Base-by-base conservation (phyloP, 2,329 filamentous ascomycete species). In the Knoxdaviesia capensis region DNA sequence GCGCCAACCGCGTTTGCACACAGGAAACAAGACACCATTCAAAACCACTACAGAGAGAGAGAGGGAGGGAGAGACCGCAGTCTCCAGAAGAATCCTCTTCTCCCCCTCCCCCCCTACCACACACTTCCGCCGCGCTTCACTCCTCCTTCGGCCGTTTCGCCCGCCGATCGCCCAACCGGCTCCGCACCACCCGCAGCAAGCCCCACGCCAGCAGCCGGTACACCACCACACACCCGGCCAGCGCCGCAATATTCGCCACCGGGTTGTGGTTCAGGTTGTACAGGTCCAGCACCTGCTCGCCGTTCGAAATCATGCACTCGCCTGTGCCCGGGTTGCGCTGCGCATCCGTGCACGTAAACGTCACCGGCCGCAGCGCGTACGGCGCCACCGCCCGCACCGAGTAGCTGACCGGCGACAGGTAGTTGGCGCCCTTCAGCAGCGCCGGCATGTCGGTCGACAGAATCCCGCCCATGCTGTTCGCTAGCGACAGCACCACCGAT, bases 321-420 rank as follows among this genome's bases (percentile, higher is more conserved):
- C 79, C 80, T 3, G 20, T 20, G 42, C 71, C 56, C 0, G 68
- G 65, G 7, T 81, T 56, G 34, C 62, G 61, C 59, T 85, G 77
- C 6, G 55, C 58, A 2, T 68, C 64, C 2, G 64, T 67, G 53
- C 81, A 87, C 1, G 70, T 71, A 49, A 87, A 85, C 0, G 52
- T 43, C 6, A 82, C 66, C 0, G 64, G 66, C 6, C 65, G 58
- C 33, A 87, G 56, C 0, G 74, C 74, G 48, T 76, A 84, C 0
- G 74, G 71, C 1, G 74, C 75, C 35, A 87, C 58, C 33, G 79
- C 79, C 0, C 72, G 71, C 4, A 78, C 65, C 0, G 71, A 68
- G 52, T 84, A 87, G 41, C 80, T 77, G 42, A 83, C 67, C 0
- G 81, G 81, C 1, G 68, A 75, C 39, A 86, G 65, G 53, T 83